phyloP scores from a whole-genome alignment of 2,329 filamentous ascomycete genomes.

The Alternaria sp. region DNA sequence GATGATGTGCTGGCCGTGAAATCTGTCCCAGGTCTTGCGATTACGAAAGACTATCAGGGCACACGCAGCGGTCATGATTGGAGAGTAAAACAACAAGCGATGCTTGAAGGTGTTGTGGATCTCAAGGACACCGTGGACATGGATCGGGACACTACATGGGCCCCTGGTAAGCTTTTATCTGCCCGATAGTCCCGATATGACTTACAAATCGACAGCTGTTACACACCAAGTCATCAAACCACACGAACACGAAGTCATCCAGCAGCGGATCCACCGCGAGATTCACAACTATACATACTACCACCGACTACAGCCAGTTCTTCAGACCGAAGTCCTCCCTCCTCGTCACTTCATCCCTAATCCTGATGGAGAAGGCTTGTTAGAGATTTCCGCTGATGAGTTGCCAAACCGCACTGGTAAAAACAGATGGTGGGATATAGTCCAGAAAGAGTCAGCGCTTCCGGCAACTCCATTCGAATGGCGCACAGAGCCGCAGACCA shows the following conservation, averaged over 20 bases:
- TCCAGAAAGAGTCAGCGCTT: constrained; percentile 30
- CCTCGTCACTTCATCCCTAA: constrained; percentile 61
- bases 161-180: constrained; percentile 48
- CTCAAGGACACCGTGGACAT: constrained; percentile 52
- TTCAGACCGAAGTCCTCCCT: constrained; percentile 63
- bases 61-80: constrained; percentile 7
- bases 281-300: constrained; percentile 64
- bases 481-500: constrained; percentile 50
- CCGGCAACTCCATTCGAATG: constrained; percentile 16
- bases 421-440: constrained; percentile 43
- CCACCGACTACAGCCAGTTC: constrained; percentile 62
- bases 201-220: constrained; percentile 54
- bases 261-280: constrained; percentile 61
- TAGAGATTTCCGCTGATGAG: constrained; percentile 58
- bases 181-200: not conserved
- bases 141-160: constrained; percentile 48
- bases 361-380: constrained; percentile 46
- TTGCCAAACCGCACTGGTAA: constrained; percentile 48
- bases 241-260: constrained; percentile 56
- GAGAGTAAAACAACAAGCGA: constrained; percentile 17
- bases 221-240: constrained; percentile 60
- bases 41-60: not conserved
- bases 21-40: not conserved
- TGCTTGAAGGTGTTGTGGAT: constrained; percentile 47
- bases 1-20: constrained; percentile 6